Conservation (phyloP, 768 basidiomycete genomes). For the Collybia sp. region DNA sequence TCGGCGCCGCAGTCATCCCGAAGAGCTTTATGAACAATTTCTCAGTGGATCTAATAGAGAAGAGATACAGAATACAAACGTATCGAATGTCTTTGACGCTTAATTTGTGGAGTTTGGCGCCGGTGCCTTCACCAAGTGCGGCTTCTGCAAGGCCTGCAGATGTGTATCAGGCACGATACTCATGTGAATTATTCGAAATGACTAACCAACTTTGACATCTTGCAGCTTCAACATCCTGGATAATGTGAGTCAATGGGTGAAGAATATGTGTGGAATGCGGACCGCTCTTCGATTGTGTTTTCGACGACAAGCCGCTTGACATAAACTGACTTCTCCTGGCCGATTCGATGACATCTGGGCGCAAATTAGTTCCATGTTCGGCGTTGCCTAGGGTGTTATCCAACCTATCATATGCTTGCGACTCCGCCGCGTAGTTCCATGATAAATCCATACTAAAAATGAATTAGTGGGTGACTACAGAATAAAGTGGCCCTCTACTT, state of each 20-base stretch:
- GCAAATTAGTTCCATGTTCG: constrained; percentile 14
- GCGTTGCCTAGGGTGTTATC: background rate
- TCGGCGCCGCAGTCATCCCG: constrained; percentile 22
- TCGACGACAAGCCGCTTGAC: constrained; percentile 65
- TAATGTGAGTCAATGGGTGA: background rate
- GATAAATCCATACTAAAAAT: constrained; percentile 58
- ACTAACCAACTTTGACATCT: constrained; percentile 54
- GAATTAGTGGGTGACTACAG: background rate
- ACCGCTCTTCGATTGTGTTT: constrained; percentile 76
- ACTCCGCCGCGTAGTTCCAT: constrained; percentile 72
- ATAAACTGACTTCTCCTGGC: constrained; percentile 64
- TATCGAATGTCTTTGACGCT: constrained; percentile 67
- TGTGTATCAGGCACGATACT: background rate
- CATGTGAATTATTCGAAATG: background rate
- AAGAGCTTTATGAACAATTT: constrained; percentile 24
- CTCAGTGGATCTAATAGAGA: background rate
- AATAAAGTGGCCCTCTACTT: constrained; percentile 33
- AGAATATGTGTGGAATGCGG: constrained; percentile 11
- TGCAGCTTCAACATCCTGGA: constrained; percentile 65
- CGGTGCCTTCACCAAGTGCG: constrained; percentile 65
- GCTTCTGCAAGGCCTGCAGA: constrained; percentile 54
- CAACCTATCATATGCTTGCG: constrained; percentile 53
- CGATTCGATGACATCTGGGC: constrained; percentile 59
- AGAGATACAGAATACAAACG: constrained; percentile 29
- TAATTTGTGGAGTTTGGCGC: constrained; percentile 55